These are phyloP conservation scores for Pseudogymnoascus verrucosus DNA, from an alignment of 2,329 filamentous ascomycete species.

Conservation along the genomic window DNA sequence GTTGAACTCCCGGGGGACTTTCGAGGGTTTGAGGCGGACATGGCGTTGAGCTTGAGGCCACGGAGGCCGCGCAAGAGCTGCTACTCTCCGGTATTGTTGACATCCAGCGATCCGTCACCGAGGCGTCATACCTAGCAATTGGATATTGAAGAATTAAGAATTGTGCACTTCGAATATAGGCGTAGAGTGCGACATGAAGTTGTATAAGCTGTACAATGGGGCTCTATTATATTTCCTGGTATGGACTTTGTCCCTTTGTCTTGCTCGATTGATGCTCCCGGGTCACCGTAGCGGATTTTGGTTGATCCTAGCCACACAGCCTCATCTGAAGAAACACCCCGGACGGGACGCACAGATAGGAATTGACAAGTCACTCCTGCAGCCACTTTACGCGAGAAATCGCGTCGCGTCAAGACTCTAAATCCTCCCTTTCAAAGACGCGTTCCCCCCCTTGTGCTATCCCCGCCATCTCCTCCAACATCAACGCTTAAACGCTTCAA, in stretches of 20 bases:
- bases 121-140: constrained; percentile 26
- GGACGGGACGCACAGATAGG: no score
- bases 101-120: constrained; percentile 21
- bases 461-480: not conserved
- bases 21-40: constrained; percentile 36
- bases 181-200: not conserved
- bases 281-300: constrained; percentile 1
- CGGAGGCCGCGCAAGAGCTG: constrained; percentile 17
- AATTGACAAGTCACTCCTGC: not conserved
- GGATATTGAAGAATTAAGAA: not conserved
- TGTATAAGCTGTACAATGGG: not conserved
- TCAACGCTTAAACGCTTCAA: not conserved
- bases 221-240: not conserved
- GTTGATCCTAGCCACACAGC: not conserved
- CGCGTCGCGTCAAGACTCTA: constrained; percentile 9
- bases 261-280: not conserved
- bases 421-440: constrained; percentile 1
- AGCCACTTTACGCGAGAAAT: constrained; percentile 10
- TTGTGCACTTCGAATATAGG: not conserved
- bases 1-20: constrained; percentile 40
- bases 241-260: not conserved
- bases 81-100: constrained; percentile 17
- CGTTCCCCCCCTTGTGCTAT: not conserved
- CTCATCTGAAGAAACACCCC: not conserved
- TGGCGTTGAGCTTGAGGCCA: constrained; percentile 20